These are phyloP conservation scores for Xylariales sp. DNA, from an alignment of 2,329 filamentous ascomycete species.

Conservation along the genomic window DNA sequence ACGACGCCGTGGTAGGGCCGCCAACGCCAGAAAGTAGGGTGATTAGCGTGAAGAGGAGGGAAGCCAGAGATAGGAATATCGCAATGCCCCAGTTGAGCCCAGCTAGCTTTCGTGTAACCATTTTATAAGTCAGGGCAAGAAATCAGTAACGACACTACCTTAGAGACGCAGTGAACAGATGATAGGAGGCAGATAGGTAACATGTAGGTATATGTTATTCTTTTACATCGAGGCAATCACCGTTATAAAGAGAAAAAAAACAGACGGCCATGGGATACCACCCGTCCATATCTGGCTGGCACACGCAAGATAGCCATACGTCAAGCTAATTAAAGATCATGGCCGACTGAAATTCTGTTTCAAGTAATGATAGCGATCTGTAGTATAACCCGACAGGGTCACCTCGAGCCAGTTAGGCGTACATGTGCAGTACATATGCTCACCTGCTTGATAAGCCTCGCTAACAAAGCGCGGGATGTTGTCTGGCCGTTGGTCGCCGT, in stretches of 20 bases:
- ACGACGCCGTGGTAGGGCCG: conserved; percentile 47
- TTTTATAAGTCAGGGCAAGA: conserved; percentile 15
- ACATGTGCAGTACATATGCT: not conserved
- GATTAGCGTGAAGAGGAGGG: conserved; percentile 45
- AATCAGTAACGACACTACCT: conserved; percentile 4
- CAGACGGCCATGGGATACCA: not conserved
- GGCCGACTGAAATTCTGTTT: not conserved
- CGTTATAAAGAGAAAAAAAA: conserved; percentile 28
- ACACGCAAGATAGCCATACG: conserved; percentile 3
- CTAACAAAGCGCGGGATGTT: conserved; percentile 31
- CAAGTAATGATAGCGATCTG: not conserved
- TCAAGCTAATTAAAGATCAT: conserved; percentile 23
- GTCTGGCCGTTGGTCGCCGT: conserved; percentile 17
- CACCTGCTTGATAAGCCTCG: conserved; percentile 26
- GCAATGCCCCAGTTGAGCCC: conserved; percentile 35
- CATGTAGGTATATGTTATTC: not conserved
- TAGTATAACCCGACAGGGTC: conserved; percentile 10
- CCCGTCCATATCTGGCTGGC: not conserved
- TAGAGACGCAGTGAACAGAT: not conserved
- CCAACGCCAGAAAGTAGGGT: conserved; percentile 49
- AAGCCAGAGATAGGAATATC: conserved; percentile 43
- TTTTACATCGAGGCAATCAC: not conserved
- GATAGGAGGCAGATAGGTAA: conserved; percentile 9
- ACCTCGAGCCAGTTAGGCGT: conserved; percentile 15
- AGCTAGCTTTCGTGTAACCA: conserved; percentile 29